These are phyloP conservation scores for Melaleuca quinquenervia DNA, from an alignment of 345 rosid genomes.

Conservation along the genomic window DNA sequence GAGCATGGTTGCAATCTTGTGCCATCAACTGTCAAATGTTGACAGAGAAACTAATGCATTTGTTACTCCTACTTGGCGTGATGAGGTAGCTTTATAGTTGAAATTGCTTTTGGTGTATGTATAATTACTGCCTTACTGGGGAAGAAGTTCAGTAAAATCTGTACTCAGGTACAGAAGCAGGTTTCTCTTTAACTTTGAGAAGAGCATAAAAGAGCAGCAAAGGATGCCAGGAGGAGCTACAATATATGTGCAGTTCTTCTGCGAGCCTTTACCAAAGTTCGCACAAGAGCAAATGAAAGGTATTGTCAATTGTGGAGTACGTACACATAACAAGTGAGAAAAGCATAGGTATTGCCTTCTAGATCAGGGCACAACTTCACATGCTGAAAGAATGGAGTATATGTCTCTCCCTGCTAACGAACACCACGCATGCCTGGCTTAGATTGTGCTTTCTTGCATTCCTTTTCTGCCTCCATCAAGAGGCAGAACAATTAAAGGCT, in stretches of 20 bases:
- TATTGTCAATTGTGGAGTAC: background rate
- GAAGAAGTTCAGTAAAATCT: background rate
- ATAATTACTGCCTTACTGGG: background rate
- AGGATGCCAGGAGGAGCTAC: background rate
- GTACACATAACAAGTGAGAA: background rate
- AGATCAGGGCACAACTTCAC: background rate
- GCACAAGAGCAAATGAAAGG: background rate
- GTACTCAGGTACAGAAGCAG: background rate
- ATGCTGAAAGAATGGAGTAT: background rate
- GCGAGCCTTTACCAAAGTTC: background rate
- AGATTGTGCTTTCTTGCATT: background rate
- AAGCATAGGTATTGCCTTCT: background rate
- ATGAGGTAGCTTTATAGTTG: background rate
- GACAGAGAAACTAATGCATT: background rate
- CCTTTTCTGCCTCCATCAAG: background rate
- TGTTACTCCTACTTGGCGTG: background rate
- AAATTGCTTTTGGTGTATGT: background rate
- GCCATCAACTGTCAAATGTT: background rate
- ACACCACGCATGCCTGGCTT: background rate
- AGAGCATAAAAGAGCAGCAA: background rate
- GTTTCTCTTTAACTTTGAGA: background rate
- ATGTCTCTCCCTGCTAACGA: background rate
- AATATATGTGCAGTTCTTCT: background rate
- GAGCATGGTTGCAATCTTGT: too few relatives aligned
- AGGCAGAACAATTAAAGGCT: background rate